Conservation (phyloP, 202 grass and related monocot species). For the Thinopyrum obtusiflorum region DNA sequence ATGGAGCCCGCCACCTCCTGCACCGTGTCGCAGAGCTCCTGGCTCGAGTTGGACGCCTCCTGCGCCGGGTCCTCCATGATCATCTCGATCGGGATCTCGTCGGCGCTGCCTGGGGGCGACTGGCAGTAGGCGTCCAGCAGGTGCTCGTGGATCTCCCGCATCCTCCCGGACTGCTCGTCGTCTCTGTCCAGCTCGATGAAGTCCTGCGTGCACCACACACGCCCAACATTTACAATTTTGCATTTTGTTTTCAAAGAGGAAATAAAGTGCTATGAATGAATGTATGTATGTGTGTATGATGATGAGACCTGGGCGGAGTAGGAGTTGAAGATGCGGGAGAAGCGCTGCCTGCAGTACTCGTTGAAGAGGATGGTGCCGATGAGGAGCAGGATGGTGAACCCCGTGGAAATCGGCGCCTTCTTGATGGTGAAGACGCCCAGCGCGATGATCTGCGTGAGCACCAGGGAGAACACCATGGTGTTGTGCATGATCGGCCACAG, state of each 20-base stretch:
- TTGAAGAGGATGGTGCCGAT: conserved; percentile 81
- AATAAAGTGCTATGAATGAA: neutral
- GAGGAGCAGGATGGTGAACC: conserved; percentile 66
- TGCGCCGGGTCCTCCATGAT: conserved; percentile 40
- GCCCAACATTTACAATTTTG: neutral
- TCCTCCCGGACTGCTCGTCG: conserved; percentile 74
- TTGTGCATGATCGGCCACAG: conserved; percentile 92
- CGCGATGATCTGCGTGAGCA: conserved; percentile 78
- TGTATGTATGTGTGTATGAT: neutral
- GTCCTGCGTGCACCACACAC: conserved; percentile 40
- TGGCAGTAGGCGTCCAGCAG: conserved; percentile 72
- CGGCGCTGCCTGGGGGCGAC: neutral
- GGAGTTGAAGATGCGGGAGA: conserved; percentile 66
- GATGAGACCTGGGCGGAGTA: conserved; percentile 67
- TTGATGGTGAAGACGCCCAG: conserved; percentile 78
- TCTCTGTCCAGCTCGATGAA: conserved; percentile 90
- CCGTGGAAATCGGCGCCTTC: conserved; percentile 40
- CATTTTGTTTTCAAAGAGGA: neutral
- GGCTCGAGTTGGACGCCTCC: conserved; percentile 42
- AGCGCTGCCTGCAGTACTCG: conserved; percentile 74
- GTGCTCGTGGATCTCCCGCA: conserved; percentile 78
- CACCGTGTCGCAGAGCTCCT: conserved; percentile 51
- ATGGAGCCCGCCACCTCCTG: conserved; percentile 40
- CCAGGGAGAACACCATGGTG: conserved; percentile 71
- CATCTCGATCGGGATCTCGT: conserved; percentile 30